These are phyloP conservation scores for Pulveroboletus sp. DNA, from an alignment of 768 basidiomycete species.

Conservation along the genomic window DNA sequence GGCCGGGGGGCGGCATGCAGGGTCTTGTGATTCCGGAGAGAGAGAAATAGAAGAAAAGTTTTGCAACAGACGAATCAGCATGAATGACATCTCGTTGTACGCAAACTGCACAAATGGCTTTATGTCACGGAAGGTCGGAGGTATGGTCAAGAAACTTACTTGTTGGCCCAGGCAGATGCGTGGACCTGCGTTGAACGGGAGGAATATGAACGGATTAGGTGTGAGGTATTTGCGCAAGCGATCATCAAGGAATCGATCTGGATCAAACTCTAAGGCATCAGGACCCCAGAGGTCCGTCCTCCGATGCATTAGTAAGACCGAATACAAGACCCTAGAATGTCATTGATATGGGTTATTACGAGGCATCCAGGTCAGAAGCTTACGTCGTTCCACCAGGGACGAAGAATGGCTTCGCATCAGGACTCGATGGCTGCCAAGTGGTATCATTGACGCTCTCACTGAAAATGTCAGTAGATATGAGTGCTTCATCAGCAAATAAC, in stretches of 20 bases:
- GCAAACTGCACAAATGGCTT: slow-evolving; percentile 27
- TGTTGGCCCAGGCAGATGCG: slow-evolving; percentile 38
- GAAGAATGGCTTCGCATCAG: slow-evolving; percentile 28
- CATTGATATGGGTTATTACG: background rate
- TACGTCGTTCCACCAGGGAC: slow-evolving; percentile 24
- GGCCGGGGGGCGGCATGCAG: slow-evolving; percentile 23
- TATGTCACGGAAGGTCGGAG: slow-evolving; percentile 3
- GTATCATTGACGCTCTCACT: slow-evolving; percentile 25
- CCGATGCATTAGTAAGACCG: slow-evolving; percentile 35
- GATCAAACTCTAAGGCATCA: slow-evolving; percentile 36
- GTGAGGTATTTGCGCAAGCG: slow-evolving; percentile 33
- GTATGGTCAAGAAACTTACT: slow-evolving; percentile 14
- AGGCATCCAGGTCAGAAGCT: background rate
- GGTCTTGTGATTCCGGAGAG: slow-evolving; percentile 27
- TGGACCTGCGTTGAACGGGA: slow-evolving; percentile 42
- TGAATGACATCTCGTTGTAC: slow-evolving; percentile 34
- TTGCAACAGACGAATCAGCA: slow-evolving; percentile 30
- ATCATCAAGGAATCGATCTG: slow-evolving; percentile 39
- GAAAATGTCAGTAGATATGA: background rate
- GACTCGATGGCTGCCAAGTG: slow-evolving; percentile 20
- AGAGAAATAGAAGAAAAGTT: slow-evolving; percentile 23
- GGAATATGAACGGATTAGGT: slow-evolving; percentile 40
- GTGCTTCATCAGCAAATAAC: background rate
- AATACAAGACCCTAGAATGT: slow-evolving; percentile 22
- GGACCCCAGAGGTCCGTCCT: slow-evolving; percentile 37